phyloP scores from a whole-genome alignment of 2,329 filamentous ascomycete species.

The Stagonosporopsis vannaccii region DNA sequence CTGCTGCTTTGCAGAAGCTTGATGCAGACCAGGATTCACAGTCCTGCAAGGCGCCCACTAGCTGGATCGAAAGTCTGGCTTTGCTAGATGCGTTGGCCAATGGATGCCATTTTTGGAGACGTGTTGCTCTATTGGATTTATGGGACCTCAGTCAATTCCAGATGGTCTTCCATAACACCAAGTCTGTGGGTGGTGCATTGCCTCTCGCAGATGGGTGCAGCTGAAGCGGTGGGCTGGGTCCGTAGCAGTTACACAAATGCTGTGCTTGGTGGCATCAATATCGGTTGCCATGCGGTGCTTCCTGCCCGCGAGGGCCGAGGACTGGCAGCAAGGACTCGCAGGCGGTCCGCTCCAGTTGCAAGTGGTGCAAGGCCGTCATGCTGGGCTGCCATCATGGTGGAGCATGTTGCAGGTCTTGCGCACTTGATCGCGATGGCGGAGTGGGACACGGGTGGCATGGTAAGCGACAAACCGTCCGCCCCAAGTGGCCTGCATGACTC shows the following conservation, averaged over 20 bases:
- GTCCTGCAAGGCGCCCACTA: conserved; percentile 23
- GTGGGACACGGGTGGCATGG: conserved; percentile 17
- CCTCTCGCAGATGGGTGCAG: conserved; percentile 29
- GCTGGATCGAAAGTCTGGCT: conserved; percentile 20
- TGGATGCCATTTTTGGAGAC: conserved; percentile 33
- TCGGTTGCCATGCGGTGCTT: conserved; percentile 32
- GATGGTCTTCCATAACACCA: conserved; percentile 22
- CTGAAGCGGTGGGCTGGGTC: conserved; percentile 41
- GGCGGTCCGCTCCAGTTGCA: conserved; percentile 21
- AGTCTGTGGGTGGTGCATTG: conserved; percentile 27
- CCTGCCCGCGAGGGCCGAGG: conserved; percentile 9
- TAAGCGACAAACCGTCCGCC: conserved; percentile 13
- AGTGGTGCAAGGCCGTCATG: conserved; percentile 18
- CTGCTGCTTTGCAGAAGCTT: conserved; percentile 19
- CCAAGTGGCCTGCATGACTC: conserved; percentile 1
- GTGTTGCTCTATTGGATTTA: conserved; percentile 20
- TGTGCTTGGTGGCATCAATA: conserved; percentile 44
- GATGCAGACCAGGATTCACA: conserved; percentile 4
- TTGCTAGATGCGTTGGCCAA: conserved; percentile 26
- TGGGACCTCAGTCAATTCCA: conserved; percentile 17
- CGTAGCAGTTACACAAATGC: conserved; percentile 36
- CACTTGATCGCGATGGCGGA: conserved; percentile 21
- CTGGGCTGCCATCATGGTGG: conserved; percentile 34
- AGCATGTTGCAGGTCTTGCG: conserved; percentile 24
- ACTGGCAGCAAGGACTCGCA: conserved; percentile 21